Base-by-base conservation (phyloP, 306 rosid genomes). In the Senna siamea region DNA sequence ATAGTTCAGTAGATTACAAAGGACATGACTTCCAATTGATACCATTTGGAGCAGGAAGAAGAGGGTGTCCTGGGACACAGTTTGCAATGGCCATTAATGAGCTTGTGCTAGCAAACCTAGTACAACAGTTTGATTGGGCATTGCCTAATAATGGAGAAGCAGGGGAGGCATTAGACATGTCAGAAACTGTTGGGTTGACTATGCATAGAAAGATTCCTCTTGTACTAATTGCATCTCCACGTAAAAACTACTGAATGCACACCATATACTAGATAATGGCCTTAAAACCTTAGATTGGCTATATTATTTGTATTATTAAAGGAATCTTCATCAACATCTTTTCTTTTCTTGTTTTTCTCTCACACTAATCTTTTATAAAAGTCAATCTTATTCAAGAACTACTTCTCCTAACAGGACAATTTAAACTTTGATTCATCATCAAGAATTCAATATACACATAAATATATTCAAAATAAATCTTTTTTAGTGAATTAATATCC, bases 1-100 rank as follows among this genome's bases (percentile, higher is more conserved):
- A 67, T 7, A 72, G 38, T 17, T n/a, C 35, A 0, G 19, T 78
- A 8, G 87, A 86, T 78, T 57, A 70, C 6, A 83, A 72, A 69
- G 82, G 85, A 5, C 63, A 63, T n/a, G 76, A 82, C 66, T 81
- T 80, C 18, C 51, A 80, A 13, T 46, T 80, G 10, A 73, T 74
- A 13, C 83, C 85, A n/a, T 84, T 84, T 54, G 81, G 79, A 12
- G 22, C 73, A 0, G 85, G 85, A 19, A 58, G 85, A 20, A 81
- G 82, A 22, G 79, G 79, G 4, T 82, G 89, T 26, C 86, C 86
- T 0, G 89, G 82, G 2, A 37, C 32, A 32, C 17, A 13, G 11
- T 81, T 78, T 72, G 86, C 76, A 37, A 72, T 54, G 69, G 50
- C 74, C 0, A 55, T 60, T 0, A 57, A 38, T 51, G 80, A 85